Evolutionary conservation across 2,329 filamentous ascomycete genomes (phyloP).

Genomic region (Colletotrichum tamarilloi): DNA sequence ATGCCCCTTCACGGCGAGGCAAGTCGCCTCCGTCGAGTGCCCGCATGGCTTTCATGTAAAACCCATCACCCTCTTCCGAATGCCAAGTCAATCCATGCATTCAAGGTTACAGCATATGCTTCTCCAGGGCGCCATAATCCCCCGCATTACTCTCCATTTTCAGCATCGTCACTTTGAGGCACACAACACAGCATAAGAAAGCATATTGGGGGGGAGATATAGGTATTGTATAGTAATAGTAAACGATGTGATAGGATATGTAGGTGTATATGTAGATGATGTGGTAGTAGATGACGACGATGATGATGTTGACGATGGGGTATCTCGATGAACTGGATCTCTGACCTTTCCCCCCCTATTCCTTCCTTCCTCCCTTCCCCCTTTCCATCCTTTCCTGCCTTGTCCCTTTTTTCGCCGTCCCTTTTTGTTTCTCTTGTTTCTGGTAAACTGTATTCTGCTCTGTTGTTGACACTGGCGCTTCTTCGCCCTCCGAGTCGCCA

Average conservation of each 20-base stretch:
- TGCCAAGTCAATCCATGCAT: background rate
- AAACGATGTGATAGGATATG: background rate
- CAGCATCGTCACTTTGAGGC: background rate
- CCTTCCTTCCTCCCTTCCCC: background rate
- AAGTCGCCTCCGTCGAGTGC: no score
- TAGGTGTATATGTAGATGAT: background rate
- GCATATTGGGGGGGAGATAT: background rate
- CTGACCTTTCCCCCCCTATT: background rate
- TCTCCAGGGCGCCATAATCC: background rate
- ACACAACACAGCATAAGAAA: background rate
- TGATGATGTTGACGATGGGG: constrained; percentile 13
- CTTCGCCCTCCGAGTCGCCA: background rate
- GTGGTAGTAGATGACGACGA: constrained; percentile 5
- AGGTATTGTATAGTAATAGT: background rate
- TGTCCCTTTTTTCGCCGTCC: background rate
- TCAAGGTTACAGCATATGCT: background rate
- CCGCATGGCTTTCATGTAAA: no score
- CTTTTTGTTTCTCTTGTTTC: background rate
- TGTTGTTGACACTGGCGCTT: background rate
- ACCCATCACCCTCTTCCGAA: no score
- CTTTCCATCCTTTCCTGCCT: no score
- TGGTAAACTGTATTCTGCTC: background rate
- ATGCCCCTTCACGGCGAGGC: no score
- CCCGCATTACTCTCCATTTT: background rate
- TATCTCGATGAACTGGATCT: constrained; percentile 33